These are phyloP conservation scores for Gynandropsis gynandra DNA, from an alignment of 345 rosid species.

Conservation along the genomic window DNA sequence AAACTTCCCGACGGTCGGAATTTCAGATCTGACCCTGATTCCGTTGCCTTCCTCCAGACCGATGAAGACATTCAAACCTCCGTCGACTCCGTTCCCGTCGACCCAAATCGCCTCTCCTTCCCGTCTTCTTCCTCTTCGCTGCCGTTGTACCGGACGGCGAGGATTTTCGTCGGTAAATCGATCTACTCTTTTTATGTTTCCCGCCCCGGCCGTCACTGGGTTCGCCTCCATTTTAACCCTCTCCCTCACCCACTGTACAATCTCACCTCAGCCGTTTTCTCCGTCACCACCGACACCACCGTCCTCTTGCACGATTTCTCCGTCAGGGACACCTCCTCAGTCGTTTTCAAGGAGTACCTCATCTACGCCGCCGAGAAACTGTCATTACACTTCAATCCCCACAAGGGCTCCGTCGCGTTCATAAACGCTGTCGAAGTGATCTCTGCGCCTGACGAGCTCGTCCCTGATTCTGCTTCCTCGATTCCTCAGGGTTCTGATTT, in stretches of 20 bases:
- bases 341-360: slow-evolving; percentile 64
- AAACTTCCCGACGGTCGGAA: slow-evolving; percentile 59
- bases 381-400: slow-evolving; percentile 51
- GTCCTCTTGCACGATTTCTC: slow-evolving; percentile 66
- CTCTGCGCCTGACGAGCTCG: slow-evolving; percentile 50
- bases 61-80: slow-evolving; percentile 40
- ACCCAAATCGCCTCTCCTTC: slow-evolving; percentile 12
- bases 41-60: slow-evolving; percentile 43
- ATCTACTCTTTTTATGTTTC: slow-evolving; percentile 41
- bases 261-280: slow-evolving; percentile 45
- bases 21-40: slow-evolving; percentile 58
- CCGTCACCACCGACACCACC: slow-evolving; percentile 44
- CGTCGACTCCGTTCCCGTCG: slow-evolving; percentile 33
- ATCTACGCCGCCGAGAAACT: slow-evolving; percentile 38
- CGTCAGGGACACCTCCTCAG: slow-evolving; percentile 13
- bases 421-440: slow-evolving; percentile 68
- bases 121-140: slow-evolving; percentile 20
- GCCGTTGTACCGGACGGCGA: slow-evolving; percentile 34
- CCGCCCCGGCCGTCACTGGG: slow-evolving; percentile 60
- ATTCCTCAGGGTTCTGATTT: slow-evolving; percentile 42
- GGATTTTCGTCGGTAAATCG: slow-evolving; percentile 46
- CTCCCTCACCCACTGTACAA: slow-evolving; percentile 46
- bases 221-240: slow-evolving; percentile 75
- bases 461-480: slow-evolving; percentile 46
- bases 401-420: slow-evolving; percentile 45